These are phyloP conservation scores for Peronospora tabacina DNA, from an alignment of 352 stramenopile genomes.

Conservation along the genomic window DNA sequence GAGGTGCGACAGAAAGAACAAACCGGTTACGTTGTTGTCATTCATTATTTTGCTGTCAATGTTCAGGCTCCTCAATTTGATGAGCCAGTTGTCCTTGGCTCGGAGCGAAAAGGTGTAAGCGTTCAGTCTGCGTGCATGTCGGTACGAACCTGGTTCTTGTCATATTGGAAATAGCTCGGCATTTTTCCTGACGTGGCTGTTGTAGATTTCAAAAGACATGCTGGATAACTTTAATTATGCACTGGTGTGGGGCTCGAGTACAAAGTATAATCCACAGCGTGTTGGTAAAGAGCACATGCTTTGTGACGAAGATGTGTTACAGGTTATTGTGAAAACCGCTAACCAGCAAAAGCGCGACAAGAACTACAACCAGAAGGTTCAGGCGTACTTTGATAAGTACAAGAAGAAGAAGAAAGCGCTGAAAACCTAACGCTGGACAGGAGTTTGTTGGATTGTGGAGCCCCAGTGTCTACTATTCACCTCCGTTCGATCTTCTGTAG, in stretches of 20 bases:
- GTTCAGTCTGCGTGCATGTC: slow-evolving; percentile 78
- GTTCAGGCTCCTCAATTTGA: slow-evolving; percentile 59
- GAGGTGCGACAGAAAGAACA: slow-evolving; percentile 36
- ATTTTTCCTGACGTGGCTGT: not conserved
- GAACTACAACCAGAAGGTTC: slow-evolving; percentile 93
- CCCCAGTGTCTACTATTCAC: slow-evolving; percentile 5
- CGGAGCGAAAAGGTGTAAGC: slow-evolving; percentile 71
- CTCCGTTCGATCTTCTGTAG: slow-evolving; percentile 3
- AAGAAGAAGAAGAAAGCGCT: slow-evolving; percentile 93
- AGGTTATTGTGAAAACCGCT: slow-evolving; percentile 97
- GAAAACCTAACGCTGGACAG: slow-evolving; percentile 52
- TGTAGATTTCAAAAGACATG: slow-evolving; percentile 87
- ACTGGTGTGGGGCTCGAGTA: slow-evolving; percentile 96
- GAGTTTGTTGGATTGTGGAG: slow-evolving; percentile 2
- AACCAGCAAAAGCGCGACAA: slow-evolving; percentile 97
- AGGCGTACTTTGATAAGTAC: slow-evolving; percentile 95
- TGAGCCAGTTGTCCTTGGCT: slow-evolving; percentile 79
- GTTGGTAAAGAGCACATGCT: slow-evolving; percentile 92
- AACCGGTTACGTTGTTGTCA: not conserved
- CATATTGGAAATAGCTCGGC: not conserved
- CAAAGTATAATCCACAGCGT: slow-evolving; percentile 97
- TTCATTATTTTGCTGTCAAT: slow-evolving; percentile 3
- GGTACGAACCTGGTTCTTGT: slow-evolving; percentile 33
- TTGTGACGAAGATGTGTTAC: slow-evolving; percentile 96
- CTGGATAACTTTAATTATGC: slow-evolving; percentile 97